Evolutionary conservation across 2,329 filamentous ascomycete species (phyloP).

Genomic region (Tolypocladium nubicola): DNA sequence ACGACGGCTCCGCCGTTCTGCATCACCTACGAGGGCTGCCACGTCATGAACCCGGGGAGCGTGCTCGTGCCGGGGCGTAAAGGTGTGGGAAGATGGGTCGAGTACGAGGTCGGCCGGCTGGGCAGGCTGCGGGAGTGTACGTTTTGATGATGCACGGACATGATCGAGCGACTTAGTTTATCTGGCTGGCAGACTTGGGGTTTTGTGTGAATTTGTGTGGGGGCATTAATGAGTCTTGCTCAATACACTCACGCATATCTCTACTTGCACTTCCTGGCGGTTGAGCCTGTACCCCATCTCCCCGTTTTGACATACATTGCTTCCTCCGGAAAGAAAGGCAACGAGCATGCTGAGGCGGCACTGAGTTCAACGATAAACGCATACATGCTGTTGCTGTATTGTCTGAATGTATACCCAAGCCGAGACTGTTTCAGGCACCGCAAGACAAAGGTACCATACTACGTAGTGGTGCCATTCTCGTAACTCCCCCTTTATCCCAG

Average conservation of each 20-base stretch:
- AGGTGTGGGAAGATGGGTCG: conserved; percentile 70
- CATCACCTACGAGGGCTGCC: conserved; percentile 87
- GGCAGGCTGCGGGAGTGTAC: conserved; percentile 54
- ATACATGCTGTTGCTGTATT: too few relatives aligned
- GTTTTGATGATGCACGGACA: conserved; percentile 26
- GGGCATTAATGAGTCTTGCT: not conserved
- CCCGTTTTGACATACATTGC: not conserved
- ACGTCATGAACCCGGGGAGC: conserved; percentile 85
- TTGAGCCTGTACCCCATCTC: not conserved
- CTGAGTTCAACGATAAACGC: too few relatives aligned
- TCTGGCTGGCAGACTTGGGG: not conserved
- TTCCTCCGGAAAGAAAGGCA: not conserved
- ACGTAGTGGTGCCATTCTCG: too few relatives aligned
- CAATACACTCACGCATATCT: not conserved
- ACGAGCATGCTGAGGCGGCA: too few relatives aligned
- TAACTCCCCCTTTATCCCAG: too few relatives aligned
- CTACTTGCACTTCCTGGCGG: not conserved
- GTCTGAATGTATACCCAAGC: too few relatives aligned
- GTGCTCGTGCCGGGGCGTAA: conserved; percentile 60
- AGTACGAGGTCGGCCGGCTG: conserved; percentile 63
- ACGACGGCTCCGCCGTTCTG: conserved; percentile 72
- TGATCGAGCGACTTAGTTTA: not conserved
- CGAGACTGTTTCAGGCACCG: too few relatives aligned
- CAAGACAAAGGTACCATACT: too few relatives aligned
- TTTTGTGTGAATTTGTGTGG: not conserved